phyloP scores from a whole-genome alignment of 139 green algal species.

The Chloropicon primus region DNA sequence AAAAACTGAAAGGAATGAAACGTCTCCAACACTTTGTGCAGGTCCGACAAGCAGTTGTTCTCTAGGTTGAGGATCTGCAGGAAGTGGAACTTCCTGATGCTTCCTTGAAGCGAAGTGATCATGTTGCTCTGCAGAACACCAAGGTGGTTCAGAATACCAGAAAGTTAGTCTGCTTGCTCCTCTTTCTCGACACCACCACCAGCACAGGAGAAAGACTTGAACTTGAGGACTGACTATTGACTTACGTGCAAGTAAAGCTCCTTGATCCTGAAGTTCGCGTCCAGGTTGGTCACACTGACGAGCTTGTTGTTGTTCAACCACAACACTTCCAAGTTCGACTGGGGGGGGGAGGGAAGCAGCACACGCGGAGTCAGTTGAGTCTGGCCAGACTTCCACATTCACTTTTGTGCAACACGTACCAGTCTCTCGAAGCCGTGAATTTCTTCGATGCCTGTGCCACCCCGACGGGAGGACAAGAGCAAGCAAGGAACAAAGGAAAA shows the following conservation, averaged over 20 bases:
- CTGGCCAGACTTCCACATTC: not conserved
- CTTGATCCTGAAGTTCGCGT: constrained; percentile 35
- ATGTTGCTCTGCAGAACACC: constrained; percentile 35
- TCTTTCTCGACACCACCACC: too few species aligned
- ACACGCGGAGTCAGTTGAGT: not conserved
- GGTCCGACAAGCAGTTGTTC: constrained; percentile 32
- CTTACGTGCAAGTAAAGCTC: constrained; percentile 12
- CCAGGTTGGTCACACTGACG: constrained; percentile 26
- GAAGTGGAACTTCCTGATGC: constrained; percentile 29
- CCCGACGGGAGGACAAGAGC: not conserved
- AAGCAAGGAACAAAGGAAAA: not conserved
- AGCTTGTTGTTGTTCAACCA: constrained; percentile 45
- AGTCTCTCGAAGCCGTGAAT: constrained; percentile 39
- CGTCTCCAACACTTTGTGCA: constrained; percentile 29
- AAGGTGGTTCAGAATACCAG: too few species aligned
- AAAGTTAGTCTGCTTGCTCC: too few species aligned
- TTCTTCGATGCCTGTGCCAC: constrained; percentile 26
- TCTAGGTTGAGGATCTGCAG: constrained; percentile 36
- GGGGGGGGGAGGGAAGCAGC: not conserved
- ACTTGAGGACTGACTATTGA: not conserved
- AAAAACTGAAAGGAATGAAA: constrained; percentile 4
- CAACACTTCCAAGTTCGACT: constrained; percentile 31
- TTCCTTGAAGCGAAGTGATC: constrained; percentile 42
- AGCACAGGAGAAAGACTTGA: not conserved
- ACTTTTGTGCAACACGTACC: not conserved